Conservation (phyloP, 345 rosid genomes). For the Leavenworthia alabamica region DNA sequence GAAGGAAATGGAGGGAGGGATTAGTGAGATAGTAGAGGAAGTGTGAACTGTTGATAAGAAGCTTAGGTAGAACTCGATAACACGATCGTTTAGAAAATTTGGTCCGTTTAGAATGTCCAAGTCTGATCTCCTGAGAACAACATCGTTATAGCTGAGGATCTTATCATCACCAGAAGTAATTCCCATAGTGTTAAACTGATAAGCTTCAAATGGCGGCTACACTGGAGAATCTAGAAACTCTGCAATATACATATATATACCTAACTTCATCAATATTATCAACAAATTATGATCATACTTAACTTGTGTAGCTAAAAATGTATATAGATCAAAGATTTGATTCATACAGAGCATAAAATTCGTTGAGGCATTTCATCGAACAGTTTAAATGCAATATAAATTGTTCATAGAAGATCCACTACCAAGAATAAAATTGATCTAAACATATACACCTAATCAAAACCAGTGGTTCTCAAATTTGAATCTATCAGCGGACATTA, state of each 20-base stretch:
- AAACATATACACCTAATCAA: too few relatives aligned
- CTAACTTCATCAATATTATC: too few relatives aligned
- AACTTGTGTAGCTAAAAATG: too few relatives aligned
- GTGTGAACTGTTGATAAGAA: slow-evolving; percentile 45
- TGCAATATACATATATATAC: background rate
- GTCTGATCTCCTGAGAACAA: slow-evolving; percentile 73
- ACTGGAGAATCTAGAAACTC: background rate
- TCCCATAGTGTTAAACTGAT: slow-evolving; percentile 35
- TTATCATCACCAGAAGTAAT: slow-evolving; percentile 50
- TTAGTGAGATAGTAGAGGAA: slow-evolving; percentile 43
- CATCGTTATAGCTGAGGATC: slow-evolving; percentile 75
- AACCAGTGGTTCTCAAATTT: too few relatives aligned
- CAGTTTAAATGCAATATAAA: too few relatives aligned
- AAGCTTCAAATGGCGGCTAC: slow-evolving; percentile 8
- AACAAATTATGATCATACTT: too few relatives aligned
- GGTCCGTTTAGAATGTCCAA: slow-evolving; percentile 57
- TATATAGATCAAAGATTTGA: too few relatives aligned
- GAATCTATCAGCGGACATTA: too few relatives aligned
- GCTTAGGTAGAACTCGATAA: slow-evolving; percentile 82
- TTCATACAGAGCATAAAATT: too few relatives aligned
- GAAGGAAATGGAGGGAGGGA: slow-evolving; percentile 76
- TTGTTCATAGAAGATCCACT: too few relatives aligned
- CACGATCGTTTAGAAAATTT: slow-evolving; percentile 53
- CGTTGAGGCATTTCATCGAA: too few relatives aligned
- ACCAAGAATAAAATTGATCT: too few relatives aligned